phyloP scores from a whole-genome alignment of 140 eudicot species.

The Oenanthe javanica region DNA sequence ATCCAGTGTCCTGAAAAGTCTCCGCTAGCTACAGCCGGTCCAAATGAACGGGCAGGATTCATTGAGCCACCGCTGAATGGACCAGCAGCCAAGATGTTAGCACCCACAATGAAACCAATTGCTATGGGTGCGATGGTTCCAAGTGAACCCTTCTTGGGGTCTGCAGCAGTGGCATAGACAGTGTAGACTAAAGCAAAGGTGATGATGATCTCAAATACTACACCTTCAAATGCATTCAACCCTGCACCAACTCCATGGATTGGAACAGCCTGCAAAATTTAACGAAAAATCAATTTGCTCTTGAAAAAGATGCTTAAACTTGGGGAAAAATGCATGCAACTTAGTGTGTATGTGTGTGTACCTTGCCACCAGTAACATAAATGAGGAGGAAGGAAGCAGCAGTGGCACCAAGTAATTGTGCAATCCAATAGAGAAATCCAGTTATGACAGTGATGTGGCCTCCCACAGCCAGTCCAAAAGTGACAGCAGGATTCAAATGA shows the following conservation, averaged over 20 bases:
- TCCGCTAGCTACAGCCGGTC: conserved; percentile 45
- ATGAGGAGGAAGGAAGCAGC: conserved; percentile 53
- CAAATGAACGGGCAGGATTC: conserved; percentile 46
- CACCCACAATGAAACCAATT: conserved; percentile 55
- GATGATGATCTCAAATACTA: conserved; percentile 43
- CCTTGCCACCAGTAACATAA: conserved; percentile 55
- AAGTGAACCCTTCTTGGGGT: conserved; percentile 51
- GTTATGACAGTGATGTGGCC: conserved; percentile 62
- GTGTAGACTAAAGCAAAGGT: conserved; percentile 53
- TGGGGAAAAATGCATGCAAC: neutral
- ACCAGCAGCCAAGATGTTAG: conserved; percentile 58
- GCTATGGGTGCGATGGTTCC: conserved; percentile 59
- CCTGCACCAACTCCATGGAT: conserved; percentile 47
- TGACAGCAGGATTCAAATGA: conserved; percentile 68
- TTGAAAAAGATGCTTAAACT: neutral
- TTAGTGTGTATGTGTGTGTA: neutral
- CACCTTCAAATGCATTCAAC: conserved; percentile 32
- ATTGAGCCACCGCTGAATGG: conserved; percentile 50
- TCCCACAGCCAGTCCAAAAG: conserved; percentile 67
- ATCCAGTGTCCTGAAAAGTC: conserved; percentile 42
- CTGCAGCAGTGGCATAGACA: conserved; percentile 57
- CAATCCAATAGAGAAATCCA: conserved; percentile 58
- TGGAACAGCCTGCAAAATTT: conserved; percentile 30
- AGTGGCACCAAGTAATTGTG: conserved; percentile 54
- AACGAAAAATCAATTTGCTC: neutral